Evolutionary conservation across 495 filamentous ascomycete species (phyloP).

Genomic region (Geoglossum glabrum): DNA sequence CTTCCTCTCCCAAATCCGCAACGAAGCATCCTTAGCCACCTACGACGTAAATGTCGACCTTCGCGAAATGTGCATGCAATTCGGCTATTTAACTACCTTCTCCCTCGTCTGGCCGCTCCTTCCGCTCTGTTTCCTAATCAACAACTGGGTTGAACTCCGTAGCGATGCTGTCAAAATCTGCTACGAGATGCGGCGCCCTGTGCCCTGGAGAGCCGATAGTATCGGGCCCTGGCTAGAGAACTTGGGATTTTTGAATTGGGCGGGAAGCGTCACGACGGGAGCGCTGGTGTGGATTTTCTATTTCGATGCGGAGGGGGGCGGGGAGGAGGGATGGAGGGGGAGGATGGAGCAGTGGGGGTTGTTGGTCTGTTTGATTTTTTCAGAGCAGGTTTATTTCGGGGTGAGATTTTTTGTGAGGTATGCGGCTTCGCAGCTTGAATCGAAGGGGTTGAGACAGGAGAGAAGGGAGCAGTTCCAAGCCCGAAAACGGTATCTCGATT

Average conservation of each 20-base stretch:
- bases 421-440: constrained; percentile 58
- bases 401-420: constrained; percentile 47
- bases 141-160: constrained; percentile 95
- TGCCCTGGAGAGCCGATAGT: constrained; percentile 69
- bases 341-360: constrained; percentile 50
- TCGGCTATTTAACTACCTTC: constrained; percentile 78
- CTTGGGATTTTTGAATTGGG: constrained; percentile 79
- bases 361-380: constrained; percentile 60
- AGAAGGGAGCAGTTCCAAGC: constrained; percentile 50
- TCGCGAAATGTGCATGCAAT: constrained; percentile 85
- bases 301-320: constrained; percentile 40
- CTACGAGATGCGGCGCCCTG: constrained; percentile 68
- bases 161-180: constrained; percentile 95
- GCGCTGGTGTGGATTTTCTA: constrained; percentile 84
- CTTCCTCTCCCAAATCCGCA: constrained; percentile 61
- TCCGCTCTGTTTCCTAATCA: constrained; percentile 71
- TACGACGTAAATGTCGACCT: constrained; percentile 83
- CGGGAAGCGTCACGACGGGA: constrained; percentile 70
- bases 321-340: constrained; percentile 13
- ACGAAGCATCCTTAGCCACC: constrained; percentile 64
- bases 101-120: constrained; percentile 84
- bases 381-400: constrained; percentile 69
- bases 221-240: constrained; percentile 90
- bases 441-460: constrained; percentile 64
- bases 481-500: constrained; percentile 48